Evolutionary conservation across 2,329 filamentous ascomycete species (phyloP).

Genomic region (Paecilomyces formosus): DNA sequence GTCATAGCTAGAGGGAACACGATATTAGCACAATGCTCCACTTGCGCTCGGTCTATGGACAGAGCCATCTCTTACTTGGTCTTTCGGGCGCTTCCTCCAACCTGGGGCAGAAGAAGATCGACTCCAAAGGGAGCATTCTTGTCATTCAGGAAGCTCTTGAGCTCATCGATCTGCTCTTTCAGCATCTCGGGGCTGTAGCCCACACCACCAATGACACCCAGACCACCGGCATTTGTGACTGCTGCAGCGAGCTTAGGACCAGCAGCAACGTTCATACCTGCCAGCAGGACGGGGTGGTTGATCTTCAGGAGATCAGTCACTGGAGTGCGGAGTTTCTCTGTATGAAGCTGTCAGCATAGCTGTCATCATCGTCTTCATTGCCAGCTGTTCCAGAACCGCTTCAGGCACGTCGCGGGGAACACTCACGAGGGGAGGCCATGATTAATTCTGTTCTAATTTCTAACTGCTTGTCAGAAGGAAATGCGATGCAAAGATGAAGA

Average conservation of each 20-base stretch:
- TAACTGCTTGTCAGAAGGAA: background rate
- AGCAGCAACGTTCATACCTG: conserved; percentile 98
- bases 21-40: conserved; percentile 7
- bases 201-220: conserved; percentile 89
- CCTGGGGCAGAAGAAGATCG: conserved; percentile 86
- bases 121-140: conserved; percentile 95
- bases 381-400: conserved; percentile 4
- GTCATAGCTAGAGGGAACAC: conserved; percentile 65
- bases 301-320: conserved; percentile 96
- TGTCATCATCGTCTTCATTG: conserved; percentile 7
- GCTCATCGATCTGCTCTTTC: conserved; percentile 84
- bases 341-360: background rate
- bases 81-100: conserved; percentile 89
- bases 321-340: conserved; percentile 83
- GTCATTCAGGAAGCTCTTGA: conserved; percentile 80
- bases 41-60: background rate
- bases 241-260: conserved; percentile 93
- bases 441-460: conserved; percentile 2
- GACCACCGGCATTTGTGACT: conserved; percentile 91
- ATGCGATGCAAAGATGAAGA: background rate
- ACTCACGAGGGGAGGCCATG: conserved; percentile 78
- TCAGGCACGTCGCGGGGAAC: conserved; percentile 4
- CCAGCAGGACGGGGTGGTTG: conserved; percentile 90
- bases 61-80: conserved; percentile 59
- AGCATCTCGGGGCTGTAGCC: conserved; percentile 97